A percentile compares a stretch with the other conserved stretches of the same genome.
phyloP scores from a whole-genome alignment of 2,329 filamentous ascomycete genomes.

The Fonsecaea erecta region DNA sequence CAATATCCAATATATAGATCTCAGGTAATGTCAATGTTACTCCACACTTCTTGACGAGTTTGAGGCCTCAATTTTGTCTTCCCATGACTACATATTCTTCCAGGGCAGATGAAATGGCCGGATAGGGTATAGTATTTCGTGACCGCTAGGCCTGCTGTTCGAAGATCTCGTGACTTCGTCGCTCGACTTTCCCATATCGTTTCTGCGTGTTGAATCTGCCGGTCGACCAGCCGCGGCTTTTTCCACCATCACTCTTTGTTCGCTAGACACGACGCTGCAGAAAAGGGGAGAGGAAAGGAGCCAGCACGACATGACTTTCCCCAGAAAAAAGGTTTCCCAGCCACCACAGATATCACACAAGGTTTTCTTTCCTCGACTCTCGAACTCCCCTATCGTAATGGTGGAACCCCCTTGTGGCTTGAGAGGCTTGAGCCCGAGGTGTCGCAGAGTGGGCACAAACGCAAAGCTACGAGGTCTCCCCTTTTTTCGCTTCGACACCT shows the following conservation, averaged over 20 bases:
- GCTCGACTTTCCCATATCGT: background rate
- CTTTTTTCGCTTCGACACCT: background rate
- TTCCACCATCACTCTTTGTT: background rate
- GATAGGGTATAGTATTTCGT: too few relatives aligned
- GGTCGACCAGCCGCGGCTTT: background rate
- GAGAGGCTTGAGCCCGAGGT: slow-evolving; percentile 3
- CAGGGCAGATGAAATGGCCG: too few relatives aligned
- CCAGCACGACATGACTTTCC: background rate
- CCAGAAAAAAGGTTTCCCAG: background rate
- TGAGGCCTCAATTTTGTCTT: background rate
- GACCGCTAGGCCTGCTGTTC: background rate
- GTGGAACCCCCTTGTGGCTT: slow-evolving; percentile 8
- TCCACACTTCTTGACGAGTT: background rate
- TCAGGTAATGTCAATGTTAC: slow-evolving; percentile 4
- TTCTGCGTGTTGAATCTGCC: background rate
- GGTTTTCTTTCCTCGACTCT: background rate
- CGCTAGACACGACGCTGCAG: background rate
- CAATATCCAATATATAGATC: slow-evolving; percentile 2
- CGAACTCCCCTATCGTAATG: background rate
- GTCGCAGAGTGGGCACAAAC: slow-evolving; percentile 13
- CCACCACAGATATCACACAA: background rate
- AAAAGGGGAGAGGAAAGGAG: background rate
- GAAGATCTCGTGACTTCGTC: background rate
- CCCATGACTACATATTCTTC: too few relatives aligned
- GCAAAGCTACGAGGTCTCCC: background rate